These are phyloP conservation scores for Sarcomyxa edulis DNA, from an alignment of 768 basidiomycete genomes.

Conservation along the genomic window DNA sequence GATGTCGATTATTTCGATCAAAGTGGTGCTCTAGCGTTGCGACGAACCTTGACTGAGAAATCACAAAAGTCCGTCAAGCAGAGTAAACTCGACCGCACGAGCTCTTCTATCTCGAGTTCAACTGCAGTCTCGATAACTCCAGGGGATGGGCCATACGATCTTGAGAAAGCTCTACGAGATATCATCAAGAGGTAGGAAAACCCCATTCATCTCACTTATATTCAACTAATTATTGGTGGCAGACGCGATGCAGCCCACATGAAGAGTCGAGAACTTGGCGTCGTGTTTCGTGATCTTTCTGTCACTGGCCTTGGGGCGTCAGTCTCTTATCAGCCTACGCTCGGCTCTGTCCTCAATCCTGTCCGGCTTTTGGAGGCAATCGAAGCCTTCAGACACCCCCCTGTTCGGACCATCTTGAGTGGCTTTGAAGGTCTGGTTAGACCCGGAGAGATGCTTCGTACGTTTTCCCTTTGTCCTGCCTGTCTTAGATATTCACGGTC, in stretches of 20 bases:
- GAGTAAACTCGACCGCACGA: not conserved
- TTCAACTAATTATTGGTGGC: constrained; percentile 2
- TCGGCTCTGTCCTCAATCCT: constrained; percentile 62
- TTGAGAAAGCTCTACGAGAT: constrained; percentile 22
- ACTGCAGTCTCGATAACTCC: constrained; percentile 14
- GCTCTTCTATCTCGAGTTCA: constrained; percentile 10
- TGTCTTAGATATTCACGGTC: too few relatives aligned
- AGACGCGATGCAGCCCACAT: constrained; percentile 48
- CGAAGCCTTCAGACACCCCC: constrained; percentile 49
- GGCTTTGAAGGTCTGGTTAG: constrained; percentile 61
- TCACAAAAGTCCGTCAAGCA: constrained; percentile 4
- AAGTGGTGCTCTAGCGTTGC: constrained; percentile 27
- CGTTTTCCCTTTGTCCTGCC: constrained; percentile 21
- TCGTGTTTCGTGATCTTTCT: constrained; percentile 50
- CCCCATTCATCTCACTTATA: not conserved
- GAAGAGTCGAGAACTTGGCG: constrained; percentile 51
- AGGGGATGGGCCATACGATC: constrained; percentile 22
- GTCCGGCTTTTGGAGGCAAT: constrained; percentile 35
- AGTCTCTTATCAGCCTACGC: constrained; percentile 49
- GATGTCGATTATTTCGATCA: constrained; percentile 43
- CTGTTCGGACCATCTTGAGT: constrained; percentile 55
- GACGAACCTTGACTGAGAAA: constrained; percentile 15
- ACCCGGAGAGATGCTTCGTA: constrained; percentile 76
- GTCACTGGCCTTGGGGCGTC: constrained; percentile 57
- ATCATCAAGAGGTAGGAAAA: constrained; percentile 18